A percentile compares a stretch with the other conserved stretches of the same genome.
These are phyloP conservation scores for Thelonectria rubi DNA, from an alignment of 2,329 filamentous ascomycete species.

Conservation along the genomic window DNA sequence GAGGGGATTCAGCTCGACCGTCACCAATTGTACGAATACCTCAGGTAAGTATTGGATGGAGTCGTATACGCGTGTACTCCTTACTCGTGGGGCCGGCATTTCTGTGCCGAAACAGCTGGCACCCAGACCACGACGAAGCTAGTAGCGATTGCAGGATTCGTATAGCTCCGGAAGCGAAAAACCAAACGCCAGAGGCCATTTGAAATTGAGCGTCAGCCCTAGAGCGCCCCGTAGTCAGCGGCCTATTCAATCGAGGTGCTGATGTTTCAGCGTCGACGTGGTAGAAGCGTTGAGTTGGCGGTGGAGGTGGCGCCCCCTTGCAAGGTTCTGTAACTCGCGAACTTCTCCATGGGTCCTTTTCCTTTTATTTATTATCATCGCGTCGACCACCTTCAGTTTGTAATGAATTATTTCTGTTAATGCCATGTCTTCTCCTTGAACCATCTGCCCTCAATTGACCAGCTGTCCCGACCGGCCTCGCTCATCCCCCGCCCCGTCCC, in stretches of 20 bases:
- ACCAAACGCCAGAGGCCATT: not conserved
- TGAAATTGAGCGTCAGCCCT: conserved; percentile 4
- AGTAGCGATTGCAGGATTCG: not conserved
- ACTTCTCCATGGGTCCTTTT: not conserved
- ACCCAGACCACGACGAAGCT: not conserved
- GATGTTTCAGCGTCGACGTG: no score
- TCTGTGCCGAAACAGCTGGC: not conserved
- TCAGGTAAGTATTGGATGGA: no score
- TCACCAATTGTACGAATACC: no score
- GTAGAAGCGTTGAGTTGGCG: not conserved
- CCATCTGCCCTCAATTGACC: not conserved
- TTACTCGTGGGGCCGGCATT: not conserved
- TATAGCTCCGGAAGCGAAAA: not conserved
- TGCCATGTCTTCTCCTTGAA: not conserved
- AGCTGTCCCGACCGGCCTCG: not conserved
- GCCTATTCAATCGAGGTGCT: not conserved
- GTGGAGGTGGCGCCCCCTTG: not conserved
- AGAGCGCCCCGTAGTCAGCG: not conserved
- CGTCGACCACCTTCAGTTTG: not conserved
- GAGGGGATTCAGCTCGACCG: no score
- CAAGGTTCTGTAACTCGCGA: not conserved
- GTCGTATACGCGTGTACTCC: no score
- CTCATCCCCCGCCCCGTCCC: not conserved
- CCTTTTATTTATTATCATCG: not conserved
- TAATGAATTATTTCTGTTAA: not conserved